Conservation (phyloP, 2,329 filamentous ascomycete species). For the Dothidotthia symphoricarpi region DNA sequence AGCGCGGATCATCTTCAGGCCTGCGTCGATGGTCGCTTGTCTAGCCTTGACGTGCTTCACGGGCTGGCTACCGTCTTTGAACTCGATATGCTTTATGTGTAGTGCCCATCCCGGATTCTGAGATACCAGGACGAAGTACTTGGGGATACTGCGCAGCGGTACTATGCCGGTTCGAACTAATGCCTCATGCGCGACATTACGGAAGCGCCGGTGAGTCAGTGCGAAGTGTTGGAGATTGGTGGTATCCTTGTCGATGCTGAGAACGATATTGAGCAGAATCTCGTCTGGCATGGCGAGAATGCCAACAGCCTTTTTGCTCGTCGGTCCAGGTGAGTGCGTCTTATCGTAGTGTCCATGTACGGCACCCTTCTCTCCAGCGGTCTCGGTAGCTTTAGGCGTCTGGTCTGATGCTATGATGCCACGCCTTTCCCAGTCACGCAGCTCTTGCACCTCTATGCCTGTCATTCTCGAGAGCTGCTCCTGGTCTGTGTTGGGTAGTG, state of each 20-base stretch:
- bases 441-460: no score
- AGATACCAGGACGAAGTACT: neutral
- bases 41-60: neutral
- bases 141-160: neutral
- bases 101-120: neutral
- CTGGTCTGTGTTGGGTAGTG: no score
- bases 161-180: neutral
- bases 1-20: no score
- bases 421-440: no score
- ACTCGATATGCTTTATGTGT: neutral
- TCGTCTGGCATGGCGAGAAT: no score
- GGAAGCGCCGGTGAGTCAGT: conserved; percentile 1
- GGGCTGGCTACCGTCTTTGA: neutral
- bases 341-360: no score
- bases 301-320: no score
- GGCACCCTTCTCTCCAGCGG: no score
- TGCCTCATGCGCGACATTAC: neutral
- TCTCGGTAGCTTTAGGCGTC: no score
- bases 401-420: no score
- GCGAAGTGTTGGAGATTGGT: neutral
- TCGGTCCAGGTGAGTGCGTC: no score
- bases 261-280: neutral
- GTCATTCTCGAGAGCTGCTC: no score
- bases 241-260: neutral
- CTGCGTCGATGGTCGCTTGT: neutral